Evolutionary conservation across 257 asterid species (phyloP).

Genomic region (Jaltomata sinuosa): DNA sequence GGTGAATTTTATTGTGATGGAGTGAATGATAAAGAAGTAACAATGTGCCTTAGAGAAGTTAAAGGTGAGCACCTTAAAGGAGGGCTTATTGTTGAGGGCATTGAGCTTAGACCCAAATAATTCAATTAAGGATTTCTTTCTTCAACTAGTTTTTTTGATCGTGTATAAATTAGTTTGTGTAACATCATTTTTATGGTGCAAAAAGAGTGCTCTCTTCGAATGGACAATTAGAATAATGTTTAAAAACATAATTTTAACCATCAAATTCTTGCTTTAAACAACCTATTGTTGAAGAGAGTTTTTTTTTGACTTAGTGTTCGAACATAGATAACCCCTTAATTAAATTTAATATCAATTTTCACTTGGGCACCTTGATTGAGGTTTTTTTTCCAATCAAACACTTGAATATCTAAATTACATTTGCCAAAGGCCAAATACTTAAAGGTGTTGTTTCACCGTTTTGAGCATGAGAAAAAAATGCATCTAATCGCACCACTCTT

Average conservation of each 20-base stretch:
- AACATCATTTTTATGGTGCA: not conserved
- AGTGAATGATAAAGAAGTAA: constrained; percentile 33
- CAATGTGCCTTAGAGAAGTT: constrained; percentile 49
- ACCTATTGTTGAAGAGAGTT: no score
- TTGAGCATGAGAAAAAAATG: no score
- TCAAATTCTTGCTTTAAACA: not conserved
- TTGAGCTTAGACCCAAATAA: constrained; percentile 59
- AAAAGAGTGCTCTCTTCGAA: not conserved
- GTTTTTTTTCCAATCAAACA: no score
- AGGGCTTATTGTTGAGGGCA: constrained; percentile 67
- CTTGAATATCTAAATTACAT: no score
- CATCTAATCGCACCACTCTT: no score
- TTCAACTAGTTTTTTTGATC: not conserved
- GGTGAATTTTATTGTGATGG: constrained; percentile 55
- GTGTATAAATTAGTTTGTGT: not conserved
- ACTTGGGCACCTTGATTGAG: no score
- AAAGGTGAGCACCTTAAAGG: constrained; percentile 64
- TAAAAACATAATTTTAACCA: not conserved
- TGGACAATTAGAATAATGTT: not conserved
- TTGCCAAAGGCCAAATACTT: no score
- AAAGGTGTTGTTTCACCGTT: no score
- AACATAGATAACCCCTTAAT: no score
- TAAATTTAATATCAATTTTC: no score
- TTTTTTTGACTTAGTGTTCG: no score
- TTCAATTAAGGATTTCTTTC: no score